phyloP scores from a whole-genome alignment of 2,329 filamentous ascomycete genomes.

The Verticillium zaregamsianum region DNA sequence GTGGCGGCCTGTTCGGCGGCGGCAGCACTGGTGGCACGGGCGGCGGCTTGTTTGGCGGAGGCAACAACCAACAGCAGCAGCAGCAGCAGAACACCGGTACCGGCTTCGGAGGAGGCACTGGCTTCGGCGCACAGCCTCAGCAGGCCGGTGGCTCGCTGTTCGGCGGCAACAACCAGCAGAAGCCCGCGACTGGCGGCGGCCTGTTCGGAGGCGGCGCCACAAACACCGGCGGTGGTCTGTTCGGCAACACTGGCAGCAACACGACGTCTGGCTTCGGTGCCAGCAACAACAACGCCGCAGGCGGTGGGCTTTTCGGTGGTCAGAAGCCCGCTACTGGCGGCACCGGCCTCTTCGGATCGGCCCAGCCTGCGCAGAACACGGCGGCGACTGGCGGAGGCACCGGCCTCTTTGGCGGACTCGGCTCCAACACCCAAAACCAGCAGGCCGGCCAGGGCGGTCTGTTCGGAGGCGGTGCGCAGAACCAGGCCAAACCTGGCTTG shows the following conservation, averaged over 20 bases:
- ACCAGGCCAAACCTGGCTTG: slow-evolving; percentile 51
- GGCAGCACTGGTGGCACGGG: slow-evolving; percentile 28
- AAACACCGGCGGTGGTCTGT: slow-evolving; percentile 33
- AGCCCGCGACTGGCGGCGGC: slow-evolving; percentile 10
- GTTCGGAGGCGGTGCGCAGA: slow-evolving; percentile 47
- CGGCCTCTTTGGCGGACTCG: slow-evolving; percentile 46
- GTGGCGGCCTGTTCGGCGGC: slow-evolving; percentile 36
- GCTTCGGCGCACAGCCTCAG: slow-evolving; percentile 18
- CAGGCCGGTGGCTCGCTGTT: slow-evolving; percentile 21
- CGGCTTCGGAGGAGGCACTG: slow-evolving; percentile 17
- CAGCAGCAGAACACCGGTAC: slow-evolving; percentile 14
- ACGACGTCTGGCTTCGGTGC: slow-evolving; percentile 36
- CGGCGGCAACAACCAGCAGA: slow-evolving; percentile 13
- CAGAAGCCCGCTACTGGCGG: slow-evolving; percentile 34
- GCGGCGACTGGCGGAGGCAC: slow-evolving; percentile 26
- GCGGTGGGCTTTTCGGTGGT: slow-evolving; percentile 35
- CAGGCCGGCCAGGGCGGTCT: slow-evolving; percentile 36
- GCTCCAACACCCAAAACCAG: slow-evolving; percentile 27
- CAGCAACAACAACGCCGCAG: slow-evolving; percentile 27
- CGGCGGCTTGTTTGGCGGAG: slow-evolving; percentile 33
- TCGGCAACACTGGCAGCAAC: slow-evolving; percentile 26
- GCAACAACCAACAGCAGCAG: slow-evolving; percentile 11
- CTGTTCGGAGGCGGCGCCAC: slow-evolving; percentile 15
- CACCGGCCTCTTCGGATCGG: slow-evolving; percentile 47
- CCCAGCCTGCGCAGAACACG: slow-evolving; percentile 24